Conservation (phyloP, 2,329 filamentous ascomycete species). For the Microcyclosporella mali region DNA sequence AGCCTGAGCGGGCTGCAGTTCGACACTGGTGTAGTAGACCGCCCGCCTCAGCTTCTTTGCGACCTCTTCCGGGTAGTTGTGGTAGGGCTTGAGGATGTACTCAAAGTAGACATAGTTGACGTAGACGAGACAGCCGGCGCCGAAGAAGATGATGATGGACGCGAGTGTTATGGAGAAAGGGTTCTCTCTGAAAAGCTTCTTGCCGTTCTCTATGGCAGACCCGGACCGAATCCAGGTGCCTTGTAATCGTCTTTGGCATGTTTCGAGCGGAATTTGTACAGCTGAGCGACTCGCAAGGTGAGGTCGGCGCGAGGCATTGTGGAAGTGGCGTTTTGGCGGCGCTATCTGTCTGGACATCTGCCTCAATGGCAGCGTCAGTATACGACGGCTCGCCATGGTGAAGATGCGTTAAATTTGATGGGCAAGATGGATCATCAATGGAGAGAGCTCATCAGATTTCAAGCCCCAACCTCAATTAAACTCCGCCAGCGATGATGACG, state of each 20-base stretch:
- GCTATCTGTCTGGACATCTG: conserved; percentile 10
- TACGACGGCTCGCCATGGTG: conserved; percentile 35
- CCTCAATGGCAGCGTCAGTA: conserved; percentile 20
- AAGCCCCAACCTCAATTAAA: not conserved
- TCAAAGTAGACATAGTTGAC: conserved; percentile 43
- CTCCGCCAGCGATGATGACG: not conserved
- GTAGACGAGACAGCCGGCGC: conserved; percentile 37
- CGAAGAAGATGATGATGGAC: conserved; percentile 30
- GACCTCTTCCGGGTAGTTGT: conserved; percentile 61
- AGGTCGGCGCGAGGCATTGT: conserved; percentile 11
- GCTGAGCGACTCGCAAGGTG: conserved; percentile 2
- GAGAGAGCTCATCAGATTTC: no score
- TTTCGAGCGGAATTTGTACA: conserved; percentile 6
- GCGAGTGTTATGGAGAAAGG: conserved; percentile 37
- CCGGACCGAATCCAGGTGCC: conserved; percentile 20
- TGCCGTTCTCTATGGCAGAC: conserved; percentile 17
- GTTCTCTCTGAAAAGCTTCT: conserved; percentile 33
- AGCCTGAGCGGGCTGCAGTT: conserved; percentile 67
- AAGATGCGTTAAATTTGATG: not conserved
- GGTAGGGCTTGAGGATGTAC: conserved; percentile 45
- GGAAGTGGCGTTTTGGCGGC: conserved; percentile 12
- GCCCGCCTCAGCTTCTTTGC: conserved; percentile 75
- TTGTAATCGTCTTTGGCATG: conserved; percentile 17
- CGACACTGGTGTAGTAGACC: conserved; percentile 76
- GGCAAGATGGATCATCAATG: conserved; percentile 1